phyloP scores from a whole-genome alignment of 1,139 yeast species.

The Candida mesenterica region DNA sequence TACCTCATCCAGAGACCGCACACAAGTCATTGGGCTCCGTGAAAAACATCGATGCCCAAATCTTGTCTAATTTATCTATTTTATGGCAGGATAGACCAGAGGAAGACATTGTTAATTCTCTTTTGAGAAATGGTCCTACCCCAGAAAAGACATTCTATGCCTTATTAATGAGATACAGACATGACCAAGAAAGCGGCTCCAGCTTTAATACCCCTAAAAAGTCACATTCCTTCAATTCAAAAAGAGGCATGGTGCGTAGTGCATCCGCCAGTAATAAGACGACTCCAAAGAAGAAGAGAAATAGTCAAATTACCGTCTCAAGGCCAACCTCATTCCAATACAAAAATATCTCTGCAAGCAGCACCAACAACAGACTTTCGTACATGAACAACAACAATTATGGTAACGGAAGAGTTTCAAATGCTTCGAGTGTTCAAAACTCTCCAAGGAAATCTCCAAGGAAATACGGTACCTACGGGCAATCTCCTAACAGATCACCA shows the following conservation, averaged over 20 bases:
- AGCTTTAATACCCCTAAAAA: slow-evolving; percentile 17
- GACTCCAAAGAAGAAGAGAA: slow-evolving; percentile 19
- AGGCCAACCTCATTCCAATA: slow-evolving; percentile 21
- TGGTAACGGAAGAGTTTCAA: slow-evolving; percentile 26
- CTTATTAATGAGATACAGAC: slow-evolving; percentile 54
- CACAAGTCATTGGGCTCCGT: slow-evolving; percentile 45
- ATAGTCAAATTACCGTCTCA: slow-evolving; percentile 17
- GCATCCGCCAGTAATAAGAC: slow-evolving; percentile 15
- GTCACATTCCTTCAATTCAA: slow-evolving; percentile 18
- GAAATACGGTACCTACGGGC: slow-evolving; percentile 16
- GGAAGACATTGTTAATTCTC: slow-evolving; percentile 52
- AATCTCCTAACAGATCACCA: slow-evolving; percentile 24
- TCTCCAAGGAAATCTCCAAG: slow-evolving; percentile 29
- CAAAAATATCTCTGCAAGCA: slow-evolving; percentile 13
- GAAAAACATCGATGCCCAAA: slow-evolving; percentile 59
- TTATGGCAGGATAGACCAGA: slow-evolving; percentile 72
- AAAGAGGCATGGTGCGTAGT: slow-evolving; percentile 22
- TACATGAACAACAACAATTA: slow-evolving; percentile 10
- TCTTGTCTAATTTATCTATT: slow-evolving; percentile 65
- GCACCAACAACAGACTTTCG: slow-evolving; percentile 22
- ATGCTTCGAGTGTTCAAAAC: slow-evolving; percentile 35
- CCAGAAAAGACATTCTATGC: slow-evolving; percentile 79
- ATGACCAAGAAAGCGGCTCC: slow-evolving; percentile 38
- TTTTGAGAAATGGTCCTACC: slow-evolving; percentile 57
- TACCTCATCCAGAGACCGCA: slow-evolving; percentile 66